Base-by-base conservation (phyloP, 192 early-diverging fungal species). In the Lobosporangium transversale region DNA sequence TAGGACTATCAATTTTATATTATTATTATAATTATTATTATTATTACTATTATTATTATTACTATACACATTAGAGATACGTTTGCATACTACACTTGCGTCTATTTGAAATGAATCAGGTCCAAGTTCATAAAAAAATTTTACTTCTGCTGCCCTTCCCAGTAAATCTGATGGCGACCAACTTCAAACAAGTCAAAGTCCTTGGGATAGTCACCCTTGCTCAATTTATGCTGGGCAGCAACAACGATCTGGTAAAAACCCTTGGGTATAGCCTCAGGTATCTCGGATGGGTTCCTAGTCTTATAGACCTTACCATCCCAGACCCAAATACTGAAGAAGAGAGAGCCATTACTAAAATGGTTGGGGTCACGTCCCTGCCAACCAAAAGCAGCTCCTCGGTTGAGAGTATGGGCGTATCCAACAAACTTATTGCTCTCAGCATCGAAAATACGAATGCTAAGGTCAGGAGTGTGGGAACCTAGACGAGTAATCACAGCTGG, bases 111-210 rank as follows among this genome's bases (percentile, higher is more conserved):
- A n/a, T n/a, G n/a, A n/a, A n/a, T n/a, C n/a, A n/a, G n/a, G n/a
- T n/a, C n/a, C n/a, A n/a, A n/a, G n/a, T 40, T 40, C 14, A 40
- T 10, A 15, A 51, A 35, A 32, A 51, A 31, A 33, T 2, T 7
- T 26, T 11, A 18, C 18, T 10, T 33, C 15, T 6, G 17, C 15
- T 33, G 47, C 23, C 9, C 47, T 49, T 49, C 23, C 20, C 23
- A 49, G 67, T 50, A 17, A 66, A 29, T 8, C 12, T 33, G 43
- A 66, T 24, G 43, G 24, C n/a, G 20, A 17, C 53, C 62, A 31
- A 74, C n/a, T 3, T 65, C 26, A 26, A 52, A 65, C 56, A 74
- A 40, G 42, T 74, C 70, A 58, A 53, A 74, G 30, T 74, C 70
- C 14, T 20, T n/a, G 30, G 70, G 70, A 56, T 58, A 74, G 1